A percentile compares a stretch with the other conserved stretches of the same genome.
phyloP scores from a whole-genome alignment of 371 early-diverging fungal species.

The Mucor circinelloides region DNA sequence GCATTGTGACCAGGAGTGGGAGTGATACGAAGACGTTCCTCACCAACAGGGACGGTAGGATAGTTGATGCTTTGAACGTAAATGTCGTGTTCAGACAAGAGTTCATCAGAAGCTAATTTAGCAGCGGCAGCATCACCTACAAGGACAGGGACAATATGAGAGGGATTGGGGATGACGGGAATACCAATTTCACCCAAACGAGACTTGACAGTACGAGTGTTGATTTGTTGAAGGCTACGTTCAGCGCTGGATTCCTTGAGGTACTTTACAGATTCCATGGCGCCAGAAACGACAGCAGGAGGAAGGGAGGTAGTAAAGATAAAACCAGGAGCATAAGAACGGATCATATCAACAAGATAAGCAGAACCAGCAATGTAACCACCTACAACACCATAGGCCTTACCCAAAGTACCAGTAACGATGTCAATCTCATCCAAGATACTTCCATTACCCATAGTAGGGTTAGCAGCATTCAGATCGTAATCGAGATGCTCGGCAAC shows the following conservation, averaged over 20 bases:
- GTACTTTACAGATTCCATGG: conserved; percentile 90
- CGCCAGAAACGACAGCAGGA: conserved; percentile 91
- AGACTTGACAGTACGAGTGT: conserved; percentile 86
- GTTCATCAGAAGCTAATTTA: conserved; percentile 90
- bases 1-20: conserved; percentile 94
- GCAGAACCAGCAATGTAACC: conserved; percentile 96
- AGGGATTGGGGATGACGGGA: conserved; percentile 97
- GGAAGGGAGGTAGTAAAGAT: conserved; percentile 99
- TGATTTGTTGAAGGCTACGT: conserved; percentile 89
- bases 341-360: conserved; percentile 91
- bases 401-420: conserved; percentile 98
- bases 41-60: conserved; percentile 95
- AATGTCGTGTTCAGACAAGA: conserved; percentile 86
- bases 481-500: conserved; percentile 96
- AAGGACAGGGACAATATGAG: conserved; percentile 97
- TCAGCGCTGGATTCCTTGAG: conserved; percentile 83
- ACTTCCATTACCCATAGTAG: conserved; percentile 58
- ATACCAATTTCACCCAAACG: conserved; percentile 85
- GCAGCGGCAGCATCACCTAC: conserved; percentile 95
- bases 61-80: conserved; percentile 98
- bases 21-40: conserved; percentile 97
- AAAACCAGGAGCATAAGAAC: conserved; percentile 98
- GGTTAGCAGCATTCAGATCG: conserved; percentile 62
- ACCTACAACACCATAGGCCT: conserved; percentile 97
- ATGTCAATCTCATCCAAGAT: conserved; percentile 94